A percentile compares a stretch with the other conserved stretches of the same genome.
Conservation (phyloP, 2,329 filamentous ascomycete genomes). For the Sclerotinia sclerotiorum region DNA sequence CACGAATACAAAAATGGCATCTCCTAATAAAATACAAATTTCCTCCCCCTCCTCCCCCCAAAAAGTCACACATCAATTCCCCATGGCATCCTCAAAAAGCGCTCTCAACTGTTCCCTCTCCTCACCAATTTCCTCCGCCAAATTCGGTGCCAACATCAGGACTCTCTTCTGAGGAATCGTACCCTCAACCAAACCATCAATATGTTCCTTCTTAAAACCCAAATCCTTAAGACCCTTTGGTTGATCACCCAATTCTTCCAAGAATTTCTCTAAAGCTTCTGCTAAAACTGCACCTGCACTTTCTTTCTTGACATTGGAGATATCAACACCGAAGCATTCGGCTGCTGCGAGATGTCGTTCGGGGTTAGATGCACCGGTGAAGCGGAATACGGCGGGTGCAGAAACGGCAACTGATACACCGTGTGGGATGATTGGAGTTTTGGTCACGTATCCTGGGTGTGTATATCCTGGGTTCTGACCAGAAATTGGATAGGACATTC, state of each 20-base stretch:
- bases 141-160: slow-evolving; percentile 82
- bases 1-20: no score
- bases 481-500: slow-evolving; percentile 97
- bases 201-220: slow-evolving; percentile 73
- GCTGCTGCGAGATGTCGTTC: slow-evolving; percentile 88
- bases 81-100: slow-evolving; percentile 65
- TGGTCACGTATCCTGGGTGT: slow-evolving; percentile 81
- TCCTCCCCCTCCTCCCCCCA: no score
- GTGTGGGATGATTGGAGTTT: slow-evolving; percentile 82
- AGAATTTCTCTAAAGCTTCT: slow-evolving; percentile 78
- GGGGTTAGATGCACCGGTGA: slow-evolving; percentile 88
- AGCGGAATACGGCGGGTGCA: slow-evolving; percentile 89
- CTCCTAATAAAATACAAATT: no score
- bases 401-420: slow-evolving; percentile 94
- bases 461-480: slow-evolving; percentile 91
- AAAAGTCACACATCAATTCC: neutral
- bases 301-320: slow-evolving; percentile 82
- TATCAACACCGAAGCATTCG: slow-evolving; percentile 86
- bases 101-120: slow-evolving; percentile 70
- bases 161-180: slow-evolving; percentile 91
- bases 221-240: slow-evolving; percentile 80
- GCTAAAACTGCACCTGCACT: slow-evolving; percentile 85
- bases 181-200: slow-evolving; percentile 86
- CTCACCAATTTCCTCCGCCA: slow-evolving; percentile 66
- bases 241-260: slow-evolving; percentile 84